A percentile compares a stretch with the other conserved stretches of the same genome.
These are phyloP conservation scores for Theileria annulata DNA, from an alignment of 169 alveolate genomes.

Conservation along the genomic window DNA sequence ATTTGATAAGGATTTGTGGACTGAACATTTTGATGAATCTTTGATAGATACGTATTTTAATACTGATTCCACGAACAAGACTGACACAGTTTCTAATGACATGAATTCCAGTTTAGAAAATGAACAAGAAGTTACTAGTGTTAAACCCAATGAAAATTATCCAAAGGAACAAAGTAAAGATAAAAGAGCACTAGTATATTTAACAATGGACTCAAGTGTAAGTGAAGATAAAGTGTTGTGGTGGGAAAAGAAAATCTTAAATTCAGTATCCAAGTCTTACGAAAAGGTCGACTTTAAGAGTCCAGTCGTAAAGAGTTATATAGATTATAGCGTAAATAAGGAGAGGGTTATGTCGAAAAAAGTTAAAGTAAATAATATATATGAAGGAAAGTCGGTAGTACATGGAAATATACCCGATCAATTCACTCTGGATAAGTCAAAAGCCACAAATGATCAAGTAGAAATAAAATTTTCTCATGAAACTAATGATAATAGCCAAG, in stretches of 20 bases:
- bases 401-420: slow-evolving; percentile 18
- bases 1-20: slow-evolving; percentile 63
- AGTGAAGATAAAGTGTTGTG: slow-evolving; percentile 66
- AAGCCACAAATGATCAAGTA: background rate
- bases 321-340: background rate
- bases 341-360: background rate
- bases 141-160: background rate
- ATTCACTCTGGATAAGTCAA: background rate
- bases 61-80: background rate
- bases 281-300: background rate
- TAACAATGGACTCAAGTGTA: slow-evolving; percentile 70
- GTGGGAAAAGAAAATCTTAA: slow-evolving; percentile 60
- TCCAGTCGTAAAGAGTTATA: background rate
- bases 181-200: slow-evolving; percentile 47
- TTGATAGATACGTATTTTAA: slow-evolving; percentile 15
- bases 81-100: background rate
- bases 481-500: background rate
- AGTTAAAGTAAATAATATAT: slow-evolving; percentile 4
- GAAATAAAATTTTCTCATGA: background rate
- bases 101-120: background rate
- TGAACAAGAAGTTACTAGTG: background rate
- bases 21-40: slow-evolving; percentile 45
- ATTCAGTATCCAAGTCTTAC: background rate
- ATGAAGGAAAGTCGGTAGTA: slow-evolving; percentile 1
- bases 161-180: background rate